Conservation (phyloP, 1,139 yeast genomes). For the Suhomyces yuchorum region DNA sequence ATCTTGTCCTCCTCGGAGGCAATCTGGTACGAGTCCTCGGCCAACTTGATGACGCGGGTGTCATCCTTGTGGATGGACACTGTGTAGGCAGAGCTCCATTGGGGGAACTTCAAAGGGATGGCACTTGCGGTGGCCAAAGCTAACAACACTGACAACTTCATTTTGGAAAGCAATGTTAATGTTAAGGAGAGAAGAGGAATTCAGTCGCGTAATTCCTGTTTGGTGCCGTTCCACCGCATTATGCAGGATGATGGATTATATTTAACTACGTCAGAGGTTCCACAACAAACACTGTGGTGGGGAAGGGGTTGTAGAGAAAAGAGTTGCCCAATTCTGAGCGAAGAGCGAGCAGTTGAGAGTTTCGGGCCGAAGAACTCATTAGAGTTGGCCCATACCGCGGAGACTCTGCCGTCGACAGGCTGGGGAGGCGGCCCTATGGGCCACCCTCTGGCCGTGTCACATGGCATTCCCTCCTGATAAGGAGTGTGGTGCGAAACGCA, state of each 20-base stretch:
- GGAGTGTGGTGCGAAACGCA: too few relatives aligned
- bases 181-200: neutral
- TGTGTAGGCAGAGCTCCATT: neutral
- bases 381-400: too few relatives aligned
- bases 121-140: constrained; percentile 8
- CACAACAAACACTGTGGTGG: neutral
- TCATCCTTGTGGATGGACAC: neutral
- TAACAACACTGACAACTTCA: constrained; percentile 8
- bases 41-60: constrained; percentile 38
- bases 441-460: too few relatives aligned
- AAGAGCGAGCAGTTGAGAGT: too few relatives aligned
- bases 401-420: too few relatives aligned
- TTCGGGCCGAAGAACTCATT: too few relatives aligned
- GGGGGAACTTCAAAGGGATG: constrained; percentile 6
- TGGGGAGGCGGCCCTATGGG: too few relatives aligned
- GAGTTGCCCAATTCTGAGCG: too few relatives aligned
- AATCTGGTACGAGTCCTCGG: constrained; percentile 40
- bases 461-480: too few relatives aligned
- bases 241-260: neutral
- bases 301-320: too few relatives aligned
- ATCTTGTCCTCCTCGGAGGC: constrained; percentile 62
- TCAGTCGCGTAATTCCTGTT: neutral
- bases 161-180: neutral
- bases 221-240: neutral
- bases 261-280: neutral